Evolutionary conservation across 768 basidiomycete genomes (phyloP).

Genomic region (Boletus tomentosulus): DNA sequence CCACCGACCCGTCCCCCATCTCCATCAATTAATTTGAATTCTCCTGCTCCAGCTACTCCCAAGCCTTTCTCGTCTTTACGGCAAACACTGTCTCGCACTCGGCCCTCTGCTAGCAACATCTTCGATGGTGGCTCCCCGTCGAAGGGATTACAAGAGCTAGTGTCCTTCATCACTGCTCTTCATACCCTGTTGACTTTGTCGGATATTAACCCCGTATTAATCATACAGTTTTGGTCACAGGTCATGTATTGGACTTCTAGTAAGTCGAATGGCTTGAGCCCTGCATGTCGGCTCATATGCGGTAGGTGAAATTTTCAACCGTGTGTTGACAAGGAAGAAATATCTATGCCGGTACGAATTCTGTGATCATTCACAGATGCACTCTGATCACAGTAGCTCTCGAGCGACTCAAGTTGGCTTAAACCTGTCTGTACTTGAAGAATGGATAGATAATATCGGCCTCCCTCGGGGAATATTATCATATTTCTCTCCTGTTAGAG

Average conservation of each 20-base stretch:
- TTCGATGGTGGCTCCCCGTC: conserved; percentile 44
- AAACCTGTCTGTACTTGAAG: conserved; percentile 82
- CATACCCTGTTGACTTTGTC: conserved; percentile 81
- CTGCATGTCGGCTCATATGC: conserved; percentile 8
- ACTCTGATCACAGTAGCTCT: conserved; percentile 41
- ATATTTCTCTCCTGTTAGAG: conserved; percentile 81
- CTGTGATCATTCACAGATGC: background rate
- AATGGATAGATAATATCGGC: conserved; percentile 83
- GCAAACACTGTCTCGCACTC: conserved; percentile 56
- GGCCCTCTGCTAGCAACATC: conserved; percentile 47
- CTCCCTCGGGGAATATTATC: conserved; percentile 73
- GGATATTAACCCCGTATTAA: conserved; percentile 85
- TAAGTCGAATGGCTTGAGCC: conserved; percentile 38
- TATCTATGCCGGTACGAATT: conserved; percentile 77
- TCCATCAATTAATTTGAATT: conserved; percentile 43
- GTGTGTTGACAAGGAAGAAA: conserved; percentile 86
- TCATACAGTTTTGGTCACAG: conserved; percentile 92
- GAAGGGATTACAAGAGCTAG: conserved; percentile 53
- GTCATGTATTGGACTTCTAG: conserved; percentile 98
- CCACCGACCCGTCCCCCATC: conserved; percentile 47
- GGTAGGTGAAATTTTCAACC: conserved; percentile 80
- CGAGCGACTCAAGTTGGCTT: conserved; percentile 85
- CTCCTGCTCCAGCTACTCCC: conserved; percentile 43
- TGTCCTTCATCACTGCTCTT: conserved; percentile 78
- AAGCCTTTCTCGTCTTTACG: conserved; percentile 63